These are phyloP conservation scores for Tilletia caries DNA, from an alignment of 1,284 basidiomycete genomes.

Conservation along the genomic window DNA sequence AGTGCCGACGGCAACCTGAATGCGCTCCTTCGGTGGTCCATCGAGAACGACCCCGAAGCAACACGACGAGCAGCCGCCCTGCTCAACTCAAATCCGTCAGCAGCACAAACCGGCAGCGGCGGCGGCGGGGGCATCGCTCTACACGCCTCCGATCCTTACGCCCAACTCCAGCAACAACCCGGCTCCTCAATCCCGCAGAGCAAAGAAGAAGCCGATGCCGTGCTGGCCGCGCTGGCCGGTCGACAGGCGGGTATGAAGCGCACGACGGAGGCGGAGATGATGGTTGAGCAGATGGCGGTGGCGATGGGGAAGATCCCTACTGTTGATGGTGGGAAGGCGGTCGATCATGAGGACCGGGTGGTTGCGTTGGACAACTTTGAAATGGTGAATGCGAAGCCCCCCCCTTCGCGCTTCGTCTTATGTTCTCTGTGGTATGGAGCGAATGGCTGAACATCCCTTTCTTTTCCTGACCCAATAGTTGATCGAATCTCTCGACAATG, in stretches of 20 bases:
- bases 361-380: constrained; percentile 88
- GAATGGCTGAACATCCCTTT: neutral
- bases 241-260: constrained; percentile 48
- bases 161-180: neutral
- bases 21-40: constrained; percentile 7
- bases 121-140: neutral
- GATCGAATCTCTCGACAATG: constrained; percentile 91
- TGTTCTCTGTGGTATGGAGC: neutral
- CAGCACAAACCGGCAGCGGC: neutral
- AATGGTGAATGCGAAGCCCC: constrained; percentile 64
- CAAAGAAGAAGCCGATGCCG: constrained; percentile 1
- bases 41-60: constrained; percentile 10
- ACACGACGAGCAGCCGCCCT: neutral
- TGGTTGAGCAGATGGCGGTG: constrained; percentile 46
- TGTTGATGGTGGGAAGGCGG: constrained; percentile 4
- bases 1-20: neutral
- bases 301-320: constrained; percentile 37
- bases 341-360: constrained; percentile 56
- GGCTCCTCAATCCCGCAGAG: neutral
- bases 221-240: neutral
- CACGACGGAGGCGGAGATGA: constrained; percentile 52
- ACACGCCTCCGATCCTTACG: neutral
- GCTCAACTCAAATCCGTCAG: neutral
- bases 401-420: constrained; percentile 1
- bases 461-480: constrained; percentile 66